Base-by-base conservation (phyloP, 345 rosid genomes). In the Lepidium sativum region DNA sequence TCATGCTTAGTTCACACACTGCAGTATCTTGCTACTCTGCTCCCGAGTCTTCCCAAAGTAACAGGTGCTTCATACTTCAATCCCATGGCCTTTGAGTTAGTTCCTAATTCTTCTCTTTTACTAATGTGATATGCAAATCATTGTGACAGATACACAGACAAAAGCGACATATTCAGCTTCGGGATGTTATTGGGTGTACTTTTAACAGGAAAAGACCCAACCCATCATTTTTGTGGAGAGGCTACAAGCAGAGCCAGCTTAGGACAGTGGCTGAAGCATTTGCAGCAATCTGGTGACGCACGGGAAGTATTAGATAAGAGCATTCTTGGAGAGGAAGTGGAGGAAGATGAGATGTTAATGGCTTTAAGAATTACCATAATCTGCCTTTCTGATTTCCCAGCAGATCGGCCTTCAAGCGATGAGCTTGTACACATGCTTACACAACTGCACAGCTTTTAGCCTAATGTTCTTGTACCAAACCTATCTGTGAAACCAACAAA, bases 321-420 rank as follows among this genome's bases (percentile, higher is more conserved):
- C 48, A 80, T 92, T 52, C 80, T 92, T 0, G 98, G 97, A 11
- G 96, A 86, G 71, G 98, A 92, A 78, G 87, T 77, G 16, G 95
- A 89, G 83, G 98, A 92, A 78, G 96, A 92, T 12, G 97, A 92
- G 82, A 92, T 92, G 96, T 71, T 89, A 48, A 92, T 92, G 98
- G 97, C 94, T 42, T 80, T 89, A 49, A 82, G 94, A 73, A 92
- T 89, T n/a, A 85, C 92, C 9, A 89, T 83, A 16, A 81, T 87
- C 27, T 92, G 98, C 71, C 83, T 89, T 40, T 92, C 98, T 0
- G 98, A 92, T 69, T 77, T 69, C 63, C 87, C 98, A 0, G 96
- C 87, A 3, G 97, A 92, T 64, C 75, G 98, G 75, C 97, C 96
- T 68, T 89, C 96, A 6, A 87, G 95, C 47, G 96, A 92, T 39